Evolutionary conservation across 352 stramenopile genomes (phyloP).

Genomic region (Globisporangium nodosum): DNA sequence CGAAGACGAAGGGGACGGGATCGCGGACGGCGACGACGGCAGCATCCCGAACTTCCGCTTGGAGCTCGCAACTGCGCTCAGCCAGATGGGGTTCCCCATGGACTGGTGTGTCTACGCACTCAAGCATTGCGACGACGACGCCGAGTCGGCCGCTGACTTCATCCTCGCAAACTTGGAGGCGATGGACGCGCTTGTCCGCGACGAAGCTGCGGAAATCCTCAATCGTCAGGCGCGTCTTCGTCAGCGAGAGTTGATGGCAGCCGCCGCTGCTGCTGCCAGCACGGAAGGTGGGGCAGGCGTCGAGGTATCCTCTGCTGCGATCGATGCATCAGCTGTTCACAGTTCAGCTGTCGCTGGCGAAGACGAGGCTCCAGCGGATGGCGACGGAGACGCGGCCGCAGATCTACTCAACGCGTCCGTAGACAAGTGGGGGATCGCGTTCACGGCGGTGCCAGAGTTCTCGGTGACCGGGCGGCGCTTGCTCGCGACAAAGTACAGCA

Average conservation of each 20-base stretch:
- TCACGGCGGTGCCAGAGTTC: conserved; percentile 82
- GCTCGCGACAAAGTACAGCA: conserved; percentile 64
- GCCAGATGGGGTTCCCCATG: conserved; percentile 85
- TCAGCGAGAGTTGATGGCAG: conserved; percentile 21
- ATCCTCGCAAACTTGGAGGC: conserved; percentile 83
- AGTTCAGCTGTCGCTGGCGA: conserved; percentile 6
- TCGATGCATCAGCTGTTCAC: neutral
- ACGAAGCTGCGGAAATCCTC: conserved; percentile 62
- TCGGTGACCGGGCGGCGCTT: conserved; percentile 69
- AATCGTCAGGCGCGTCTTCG: conserved; percentile 45
- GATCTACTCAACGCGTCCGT: conserved; percentile 15
- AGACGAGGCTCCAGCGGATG: conserved; percentile 2
- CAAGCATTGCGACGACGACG: conserved; percentile 78
- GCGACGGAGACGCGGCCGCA: neutral
- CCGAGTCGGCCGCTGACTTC: conserved; percentile 75
- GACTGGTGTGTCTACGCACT: conserved; percentile 85
- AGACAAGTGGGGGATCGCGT: conserved; percentile 85
- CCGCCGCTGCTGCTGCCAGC: neutral
- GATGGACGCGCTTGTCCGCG: conserved; percentile 72
- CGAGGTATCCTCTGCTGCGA: neutral
- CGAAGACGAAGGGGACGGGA: conserved; percentile 68
- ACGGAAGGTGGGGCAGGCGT: neutral
- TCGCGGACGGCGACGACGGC: conserved; percentile 35
- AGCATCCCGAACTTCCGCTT: conserved; percentile 81
- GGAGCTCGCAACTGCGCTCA: conserved; percentile 71